Evolutionary conservation across 805 yeast genomes (phyloP), one percentile per base, ranked within the genome.

Genomic region (Candida maltosa): DNA sequence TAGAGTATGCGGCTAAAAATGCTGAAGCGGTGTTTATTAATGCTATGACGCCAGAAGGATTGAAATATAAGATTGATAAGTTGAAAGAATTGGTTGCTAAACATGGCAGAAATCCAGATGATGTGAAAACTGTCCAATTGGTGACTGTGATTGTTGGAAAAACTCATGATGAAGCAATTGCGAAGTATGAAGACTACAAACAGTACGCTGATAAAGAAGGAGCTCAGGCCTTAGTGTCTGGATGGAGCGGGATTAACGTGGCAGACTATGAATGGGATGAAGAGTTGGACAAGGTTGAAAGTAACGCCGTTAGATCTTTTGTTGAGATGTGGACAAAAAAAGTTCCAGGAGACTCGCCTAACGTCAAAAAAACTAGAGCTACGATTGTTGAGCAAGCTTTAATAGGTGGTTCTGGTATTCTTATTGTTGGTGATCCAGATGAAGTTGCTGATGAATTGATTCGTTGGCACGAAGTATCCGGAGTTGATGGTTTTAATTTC

Each of bases 401-500:
- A 20, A 34, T 49, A 34, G 57, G 57, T 11, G 61, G 60, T 6
- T 38, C 57, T 6, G 69, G 69, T n/a, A 48, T 52, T n/a, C 43
- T 50, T 7, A 39, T 62, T 19, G 46, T 53, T 21, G 74, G 75
- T 1, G 52, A 58, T 8, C 54, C 68, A 5, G 42, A 44, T 11
- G 58, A 59, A 26, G 65, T 69, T 19, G 72, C 69, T 5, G 68
- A 67, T 34, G 54, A 57, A 41, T 50, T 69, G 26, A 63, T 64
- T 36, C 40, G 48, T 28, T 69, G 69, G 62, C 63, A 60, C 3
- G 58, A 60, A 11, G 49, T 55, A 14, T 52, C 64, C 17, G 71
- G 62, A 16, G 55, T 69, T 14, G 75, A 69, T 43, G 74, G 74
- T 1, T 65, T 68, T 46, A 69, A 69, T 38, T 47, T 69, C 35